phyloP scores from a whole-genome alignment of 2,329 filamentous ascomycete genomes.

The Fusarium falciforme region DNA sequence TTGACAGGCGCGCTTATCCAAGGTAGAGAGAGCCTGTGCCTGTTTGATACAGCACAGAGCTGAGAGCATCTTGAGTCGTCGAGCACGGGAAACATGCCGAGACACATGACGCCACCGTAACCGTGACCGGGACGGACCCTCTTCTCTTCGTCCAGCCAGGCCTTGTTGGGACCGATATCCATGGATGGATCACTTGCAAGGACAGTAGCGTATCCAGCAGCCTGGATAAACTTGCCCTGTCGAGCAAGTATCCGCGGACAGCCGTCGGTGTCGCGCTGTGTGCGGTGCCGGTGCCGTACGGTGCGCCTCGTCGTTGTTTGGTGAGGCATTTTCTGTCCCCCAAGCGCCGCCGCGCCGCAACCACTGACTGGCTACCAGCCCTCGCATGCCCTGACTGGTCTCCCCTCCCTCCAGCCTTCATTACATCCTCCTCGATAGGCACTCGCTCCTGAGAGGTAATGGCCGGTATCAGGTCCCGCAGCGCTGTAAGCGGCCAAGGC shows the following conservation, averaged over 20 bases:
- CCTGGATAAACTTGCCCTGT: slow-evolving; percentile 30
- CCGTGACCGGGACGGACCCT: background rate
- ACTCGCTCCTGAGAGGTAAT: slow-evolving; percentile 6
- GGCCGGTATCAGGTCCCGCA: slow-evolving; percentile 24
- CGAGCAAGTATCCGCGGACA: slow-evolving; percentile 29
- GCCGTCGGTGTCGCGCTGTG: slow-evolving; percentile 7
- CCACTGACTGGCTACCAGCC: slow-evolving; percentile 12
- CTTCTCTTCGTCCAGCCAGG: background rate
- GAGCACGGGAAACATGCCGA: slow-evolving; percentile 25
- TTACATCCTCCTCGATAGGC: background rate
- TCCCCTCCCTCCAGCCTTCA: background rate
- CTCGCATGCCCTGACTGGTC: background rate
- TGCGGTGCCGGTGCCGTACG: background rate
- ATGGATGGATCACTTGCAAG: background rate
- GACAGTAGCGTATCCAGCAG: slow-evolving; percentile 13
- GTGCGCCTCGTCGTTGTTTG: slow-evolving; percentile 14
- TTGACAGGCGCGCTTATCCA: slow-evolving; percentile 29
- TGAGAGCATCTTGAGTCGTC: slow-evolving; percentile 14
- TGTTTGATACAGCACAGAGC: background rate
- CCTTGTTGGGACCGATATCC: slow-evolving; percentile 18
- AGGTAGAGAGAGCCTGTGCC: background rate
- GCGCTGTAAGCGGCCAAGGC: slow-evolving; percentile 19
- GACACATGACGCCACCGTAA: slow-evolving; percentile 34
- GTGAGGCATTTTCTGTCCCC: slow-evolving; percentile 40
- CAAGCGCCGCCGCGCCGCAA: slow-evolving; percentile 28